Evolutionary conservation across 2,329 filamentous ascomycete species (phyloP), one percentile per base, ranked within the genome.

Genomic region (Monilinia aucupariae): DNA sequence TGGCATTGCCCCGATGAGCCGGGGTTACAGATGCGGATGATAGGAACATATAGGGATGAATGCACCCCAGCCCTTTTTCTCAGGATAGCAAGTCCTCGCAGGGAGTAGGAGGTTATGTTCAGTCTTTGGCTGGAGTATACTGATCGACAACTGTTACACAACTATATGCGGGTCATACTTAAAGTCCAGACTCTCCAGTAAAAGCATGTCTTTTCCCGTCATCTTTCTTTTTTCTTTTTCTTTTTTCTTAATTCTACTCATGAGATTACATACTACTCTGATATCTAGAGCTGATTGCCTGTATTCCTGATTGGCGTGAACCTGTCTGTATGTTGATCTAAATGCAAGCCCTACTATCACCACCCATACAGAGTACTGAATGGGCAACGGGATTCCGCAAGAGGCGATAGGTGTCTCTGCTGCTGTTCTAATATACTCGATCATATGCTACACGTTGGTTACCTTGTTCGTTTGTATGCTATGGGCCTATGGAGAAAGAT

Each of bases 401-500:
- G 67, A 64, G 55, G 71, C 71, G 53, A 62, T 73, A 22, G 66
- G 64, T 52, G 67, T 60, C 37, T 72, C 66, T n/a, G 62, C 68
- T 43, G 64, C 64, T 45, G 70, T 73, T n/a, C 55, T 74, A 20
- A 9, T 69, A 8, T 74, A 74, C 56, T 74, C 72, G 8, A 37
- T 64, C 10, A 64, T 70, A 30, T 74, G 71, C 50, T 49, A 71
- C 9, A 64, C 56, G 4, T 52, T 72, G 49, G 65, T 64, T 47
- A 55, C 53, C 12, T 48, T 72, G 27, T 58, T 74, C 25, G 64
- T 68, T 15, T 67, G 63, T 53, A 64, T 74, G 60, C 68, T 74
- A 10, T 70, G 70, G 60, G 70, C 63, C 37, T 73, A 70, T 62
- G 72, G 71, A n/a, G 72, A 74, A 63, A 65, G 65, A 65, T 72